Evolutionary conservation across 352 stramenopile species (phyloP), one percentile per base, ranked within the genome.

Genomic region (Pythium sp.): DNA sequence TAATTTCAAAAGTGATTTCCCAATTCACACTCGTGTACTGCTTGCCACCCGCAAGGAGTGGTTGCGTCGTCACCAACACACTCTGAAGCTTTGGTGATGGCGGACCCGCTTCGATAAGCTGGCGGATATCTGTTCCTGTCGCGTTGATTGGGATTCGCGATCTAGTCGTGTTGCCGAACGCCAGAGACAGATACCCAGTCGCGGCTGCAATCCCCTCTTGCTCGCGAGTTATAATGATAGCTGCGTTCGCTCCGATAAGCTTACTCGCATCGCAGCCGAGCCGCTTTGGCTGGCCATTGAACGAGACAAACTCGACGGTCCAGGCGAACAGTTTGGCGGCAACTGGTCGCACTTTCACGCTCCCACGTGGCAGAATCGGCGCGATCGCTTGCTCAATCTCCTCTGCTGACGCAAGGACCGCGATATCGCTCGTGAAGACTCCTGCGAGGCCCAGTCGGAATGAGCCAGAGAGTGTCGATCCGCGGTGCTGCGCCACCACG

Each of bases 361-460:
- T 41, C 0, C 72, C 70, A 28, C 71, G 63, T 8, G 59, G 46
- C 2, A 65, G 54, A n/a, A 81, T 58, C 8, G 49, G 2, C 26
- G 64, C 62, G 18, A 81, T 36, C 15, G 75, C 72, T 59, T 69
- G 58, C 55, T 79, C 61, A 7, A 83, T 32, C 26, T 71, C 69
- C 30, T 68, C 60, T 0, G 74, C 51, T 14, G 73, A 63, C 1
- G 64, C 55, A 9, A 24, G 58, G 2, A 69, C 64, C 0, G 69
- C 24, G 8, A 83, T 61, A 32, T 65, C 26, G 0, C 32, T 46
- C 0, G 76, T 75, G 38, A 67, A 79, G 8, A 49, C 43, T 3
- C 65, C 68, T 26, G 72, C 68, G 5, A 76, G 64, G 2, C 72
- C 69, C 11, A 83, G 58, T 14, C 58, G 66, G 38, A 83, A 81